Percentiles rank a stretch among this genome's conserved stretches.
Evolutionary conservation across 768 basidiomycete genomes (phyloP).

Genomic region (Panaeolus papilionaceus): DNA sequence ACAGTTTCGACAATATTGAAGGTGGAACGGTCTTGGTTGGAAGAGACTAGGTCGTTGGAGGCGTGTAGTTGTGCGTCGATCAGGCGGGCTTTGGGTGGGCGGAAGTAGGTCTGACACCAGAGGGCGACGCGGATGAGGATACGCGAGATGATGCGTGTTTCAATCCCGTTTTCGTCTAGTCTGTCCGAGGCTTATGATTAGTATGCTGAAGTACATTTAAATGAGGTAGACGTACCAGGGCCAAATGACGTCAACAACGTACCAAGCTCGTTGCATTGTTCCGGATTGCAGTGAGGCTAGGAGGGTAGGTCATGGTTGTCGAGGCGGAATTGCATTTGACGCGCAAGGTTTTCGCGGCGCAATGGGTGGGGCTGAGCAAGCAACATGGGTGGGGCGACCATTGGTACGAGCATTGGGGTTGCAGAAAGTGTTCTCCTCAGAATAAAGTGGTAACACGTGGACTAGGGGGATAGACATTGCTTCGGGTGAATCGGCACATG

Average conservation of each 20-base stretch:
- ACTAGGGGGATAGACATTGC: neutral
- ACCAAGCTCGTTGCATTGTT: too few species aligned
- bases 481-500: neutral
- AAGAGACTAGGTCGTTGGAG: conserved; percentile 28
- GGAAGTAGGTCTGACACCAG: too few species aligned
- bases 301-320: neutral
- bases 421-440: neutral
- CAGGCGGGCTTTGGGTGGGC: conserved; percentile 71
- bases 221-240: too few species aligned
- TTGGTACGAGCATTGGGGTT: neutral
- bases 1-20: conserved; percentile 52
- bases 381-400: neutral
- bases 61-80: conserved; percentile 43
- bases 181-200: too few species aligned
- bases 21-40: conserved; percentile 42
- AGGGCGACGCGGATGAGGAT: too few species aligned
- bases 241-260: too few species aligned
- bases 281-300: neutral
- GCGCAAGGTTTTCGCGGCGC: neutral
- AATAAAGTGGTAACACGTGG: neutral
- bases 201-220: too few species aligned
- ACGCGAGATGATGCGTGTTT: too few species aligned
- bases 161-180: too few species aligned
- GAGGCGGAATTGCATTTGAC: neutral
- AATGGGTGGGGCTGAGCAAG: neutral